phyloP scores from a whole-genome alignment of 2,329 filamentous ascomycete species.

The Colletotrichum shisoi region DNA sequence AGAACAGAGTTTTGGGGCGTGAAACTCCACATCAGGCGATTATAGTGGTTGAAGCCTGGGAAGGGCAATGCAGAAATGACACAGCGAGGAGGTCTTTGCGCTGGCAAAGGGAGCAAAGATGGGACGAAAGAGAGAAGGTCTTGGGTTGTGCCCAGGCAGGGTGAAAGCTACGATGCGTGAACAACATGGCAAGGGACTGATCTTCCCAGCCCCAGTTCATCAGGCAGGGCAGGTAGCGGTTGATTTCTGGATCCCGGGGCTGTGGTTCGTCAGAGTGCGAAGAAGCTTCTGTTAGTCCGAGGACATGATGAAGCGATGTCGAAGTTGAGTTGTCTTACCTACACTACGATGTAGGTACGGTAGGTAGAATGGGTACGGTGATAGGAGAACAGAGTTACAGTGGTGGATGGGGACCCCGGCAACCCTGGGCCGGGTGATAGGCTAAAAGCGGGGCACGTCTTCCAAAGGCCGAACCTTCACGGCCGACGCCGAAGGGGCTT shows the following conservation, averaged over 20 bases:
- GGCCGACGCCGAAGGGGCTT: conserved; percentile 28
- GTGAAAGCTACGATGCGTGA: conserved; percentile 24
- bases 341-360: too few relatives aligned
- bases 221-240: conserved; percentile 1
- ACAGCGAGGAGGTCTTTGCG: conserved; percentile 4
- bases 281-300: not conserved
- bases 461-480: conserved; percentile 11
- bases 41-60: conserved; percentile 8
- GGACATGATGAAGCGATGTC: conserved; percentile 14
- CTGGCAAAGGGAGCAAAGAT: not conserved
- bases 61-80: not conserved
- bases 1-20: conserved; percentile 34
- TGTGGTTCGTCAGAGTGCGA: conserved; percentile 34
- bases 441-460: conserved; percentile 22
- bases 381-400: not conserved
- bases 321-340: conserved; percentile 12
- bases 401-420: conserved; percentile 1
- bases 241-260: not conserved
- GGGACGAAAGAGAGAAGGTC: conserved; percentile 1
- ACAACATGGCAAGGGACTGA: conserved; percentile 22
- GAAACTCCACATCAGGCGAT: conserved; percentile 32
- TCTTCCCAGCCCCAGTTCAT: not conserved
- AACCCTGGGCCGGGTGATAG: conserved; percentile 10
- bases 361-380: too few relatives aligned
- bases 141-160: conserved; percentile 10